Evolutionary conservation across 495 filamentous ascomycete genomes (phyloP).

Genomic region (Cryomyces antarcticus): DNA sequence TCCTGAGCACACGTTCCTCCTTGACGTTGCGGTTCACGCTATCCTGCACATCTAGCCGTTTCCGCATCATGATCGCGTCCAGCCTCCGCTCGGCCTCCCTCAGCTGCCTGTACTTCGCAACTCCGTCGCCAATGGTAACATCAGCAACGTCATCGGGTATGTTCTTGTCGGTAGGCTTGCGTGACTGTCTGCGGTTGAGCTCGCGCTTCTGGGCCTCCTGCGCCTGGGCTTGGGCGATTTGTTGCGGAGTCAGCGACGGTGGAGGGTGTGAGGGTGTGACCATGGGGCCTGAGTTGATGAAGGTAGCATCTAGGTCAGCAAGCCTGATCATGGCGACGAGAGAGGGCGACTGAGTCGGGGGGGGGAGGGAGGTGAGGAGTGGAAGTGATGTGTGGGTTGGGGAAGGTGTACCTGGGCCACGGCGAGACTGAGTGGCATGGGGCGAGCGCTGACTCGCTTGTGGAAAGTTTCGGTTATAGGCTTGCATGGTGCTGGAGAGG

Average conservation of each 20-base stretch:
- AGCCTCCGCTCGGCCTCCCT: slow-evolving; percentile 74
- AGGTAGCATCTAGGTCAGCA: slow-evolving; percentile 20
- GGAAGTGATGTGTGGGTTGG: no score
- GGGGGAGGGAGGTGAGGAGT: neutral
- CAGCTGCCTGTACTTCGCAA: slow-evolving; percentile 59
- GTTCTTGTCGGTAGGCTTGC: slow-evolving; percentile 83
- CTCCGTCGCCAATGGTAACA: slow-evolving; percentile 57
- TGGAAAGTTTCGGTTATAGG: slow-evolving; percentile 18
- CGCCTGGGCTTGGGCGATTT: slow-evolving; percentile 15
- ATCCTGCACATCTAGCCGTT: slow-evolving; percentile 77
- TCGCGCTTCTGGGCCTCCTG: slow-evolving; percentile 38
- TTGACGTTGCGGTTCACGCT: slow-evolving; percentile 60
- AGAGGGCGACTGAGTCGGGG: slow-evolving; percentile 1
- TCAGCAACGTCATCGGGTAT: slow-evolving; percentile 80
- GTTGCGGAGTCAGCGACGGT: neutral
- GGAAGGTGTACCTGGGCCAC: slow-evolving; percentile 11
- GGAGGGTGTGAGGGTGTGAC: slow-evolving; percentile 2
- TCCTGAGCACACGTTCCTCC: slow-evolving; percentile 64
- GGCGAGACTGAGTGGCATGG: slow-evolving; percentile 6
- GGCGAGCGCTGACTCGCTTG: slow-evolving; percentile 9
- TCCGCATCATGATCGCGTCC: slow-evolving; percentile 88
- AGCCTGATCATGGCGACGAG: slow-evolving; percentile 13
- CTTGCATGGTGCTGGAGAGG: slow-evolving; percentile 9
- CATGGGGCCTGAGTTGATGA: slow-evolving; percentile 18
- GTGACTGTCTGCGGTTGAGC: slow-evolving; percentile 51